Base-by-base conservation (phyloP, 192 early-diverging fungal genomes). In the Umbelopsis isabellina region DNA sequence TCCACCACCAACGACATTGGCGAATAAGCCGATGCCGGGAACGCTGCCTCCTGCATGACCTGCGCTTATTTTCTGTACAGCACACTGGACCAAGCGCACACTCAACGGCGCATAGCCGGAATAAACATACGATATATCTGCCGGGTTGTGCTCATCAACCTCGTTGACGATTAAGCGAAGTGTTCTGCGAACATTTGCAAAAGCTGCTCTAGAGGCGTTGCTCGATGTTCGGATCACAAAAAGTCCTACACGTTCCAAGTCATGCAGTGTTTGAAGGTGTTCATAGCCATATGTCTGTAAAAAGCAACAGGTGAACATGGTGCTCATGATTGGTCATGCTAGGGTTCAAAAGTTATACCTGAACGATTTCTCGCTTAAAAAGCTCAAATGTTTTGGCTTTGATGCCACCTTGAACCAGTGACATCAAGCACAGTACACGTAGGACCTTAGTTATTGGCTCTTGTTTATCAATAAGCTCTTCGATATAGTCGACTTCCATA, bases 51-150 rank as follows among this genome's bases (percentile, higher is more conserved):
- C 76, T 11, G 79, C 71, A 33, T 73, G 44, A 72, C 75, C 13
- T 65, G 80, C 68, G 81, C 86, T 44, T 75, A 79, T 49, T 66
- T 71, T 70, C 44, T 74, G 80, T 30, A 85, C 75, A 15, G 93
- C 88, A 50, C 87, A 89, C 74, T 99, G 95, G 35, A 99, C 79
- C 37, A 99, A 82, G 37, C 97, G 90, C n/a, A 97, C 85, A 30
- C 87, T 88, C 27, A 97, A 72, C 5, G 97, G 97, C 12, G 95
- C 97, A 79, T 94, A 99, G 16, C 97, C 97, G 5, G 93, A 94
- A 75, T 96, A 97, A 16, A 97, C 95, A 73, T 95, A 98, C 0
- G 92, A 87, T 2, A 95, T 87, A 79, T 98, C 97, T 21, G 91
- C 88, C 0, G 94, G 93, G 21, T 90, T 85, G 30, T 88, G 87